Conservation (phyloP, 2,329 filamentous ascomycete species). For the Nothopassalora personata region DNA sequence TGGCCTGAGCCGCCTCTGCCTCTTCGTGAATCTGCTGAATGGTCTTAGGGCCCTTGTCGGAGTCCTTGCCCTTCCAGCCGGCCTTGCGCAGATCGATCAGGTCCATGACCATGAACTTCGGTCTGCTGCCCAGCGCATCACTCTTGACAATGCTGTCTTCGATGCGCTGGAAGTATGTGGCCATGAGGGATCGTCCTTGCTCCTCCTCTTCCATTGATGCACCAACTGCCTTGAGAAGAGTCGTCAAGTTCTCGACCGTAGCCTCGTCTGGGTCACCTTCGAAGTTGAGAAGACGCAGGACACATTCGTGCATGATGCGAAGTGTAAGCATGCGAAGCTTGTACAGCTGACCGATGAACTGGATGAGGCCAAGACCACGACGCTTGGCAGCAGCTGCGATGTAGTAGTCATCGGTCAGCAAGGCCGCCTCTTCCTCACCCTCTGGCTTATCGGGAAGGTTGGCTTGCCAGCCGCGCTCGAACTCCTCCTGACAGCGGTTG, state of each 20-base stretch:
- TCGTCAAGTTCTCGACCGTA: constrained; percentile 91
- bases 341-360: constrained; percentile 99
- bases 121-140: constrained; percentile 70
- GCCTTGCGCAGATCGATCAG: constrained; percentile 74
- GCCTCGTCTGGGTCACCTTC: constrained; percentile 89
- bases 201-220: constrained; percentile 72
- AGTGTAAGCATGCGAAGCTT: constrained; percentile 98
- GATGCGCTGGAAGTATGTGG: constrained; percentile 89
- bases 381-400: constrained; percentile 88
- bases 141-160: constrained; percentile 72
- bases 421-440: constrained; percentile 65
- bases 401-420: constrained; percentile 97
- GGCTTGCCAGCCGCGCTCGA: constrained; percentile 93
- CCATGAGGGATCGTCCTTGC: constrained; percentile 80
- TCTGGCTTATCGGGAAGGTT: constrained; percentile 76
- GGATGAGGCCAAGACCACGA: constrained; percentile 92
- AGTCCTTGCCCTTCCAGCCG: constrained; percentile 83
- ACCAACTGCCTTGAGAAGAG: constrained; percentile 87
- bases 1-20: constrained; percentile 73
- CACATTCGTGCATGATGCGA: constrained; percentile 99
- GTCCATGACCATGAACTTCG: constrained; percentile 96
- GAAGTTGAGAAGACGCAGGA: constrained; percentile 94
- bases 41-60: constrained; percentile 96
- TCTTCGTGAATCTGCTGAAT: constrained; percentile 85
- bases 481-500: constrained; percentile 97